Evolutionary conservation across 768 basidiomycete species (phyloP).

Genomic region (Collybia mongolica): DNA sequence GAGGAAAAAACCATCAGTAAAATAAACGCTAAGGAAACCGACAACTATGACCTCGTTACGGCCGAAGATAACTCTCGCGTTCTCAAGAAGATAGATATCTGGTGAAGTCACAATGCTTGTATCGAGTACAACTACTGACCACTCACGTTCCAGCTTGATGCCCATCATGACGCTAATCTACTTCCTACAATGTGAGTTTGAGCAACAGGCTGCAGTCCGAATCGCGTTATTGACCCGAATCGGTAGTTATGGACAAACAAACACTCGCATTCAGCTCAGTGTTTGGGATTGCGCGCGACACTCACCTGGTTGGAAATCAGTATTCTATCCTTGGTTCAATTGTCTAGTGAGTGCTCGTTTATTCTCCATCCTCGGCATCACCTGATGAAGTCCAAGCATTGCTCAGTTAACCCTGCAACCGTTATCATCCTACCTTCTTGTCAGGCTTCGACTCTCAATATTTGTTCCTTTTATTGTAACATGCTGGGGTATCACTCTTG

Average conservation of each 20-base stretch:
- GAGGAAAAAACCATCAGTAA: too few relatives aligned
- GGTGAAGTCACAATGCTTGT: conserved; percentile 11
- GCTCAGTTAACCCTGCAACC: conserved; percentile 32
- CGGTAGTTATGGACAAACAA: conserved; percentile 32
- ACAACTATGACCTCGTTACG: conserved; percentile 8
- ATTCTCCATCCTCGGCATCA: neutral
- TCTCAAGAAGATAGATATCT: conserved; percentile 25
- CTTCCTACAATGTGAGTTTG: conserved; percentile 26
- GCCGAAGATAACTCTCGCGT: conserved; percentile 23
- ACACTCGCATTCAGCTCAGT: conserved; percentile 31
- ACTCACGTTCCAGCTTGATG: conserved; percentile 21
- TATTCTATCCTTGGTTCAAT: conserved; percentile 33
- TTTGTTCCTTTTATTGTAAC: conserved; percentile 30
- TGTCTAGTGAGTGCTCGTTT: conserved; percentile 20
- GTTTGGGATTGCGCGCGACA: conserved; percentile 27
- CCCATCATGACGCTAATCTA: conserved; percentile 29
- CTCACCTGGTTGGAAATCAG: conserved; percentile 27
- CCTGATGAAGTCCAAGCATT: conserved; percentile 18
- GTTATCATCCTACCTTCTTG: conserved; percentile 28
- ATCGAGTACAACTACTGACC: neutral
- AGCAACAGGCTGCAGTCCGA: conserved; percentile 14
- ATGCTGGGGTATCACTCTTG: conserved; percentile 30
- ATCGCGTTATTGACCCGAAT: conserved; percentile 13
- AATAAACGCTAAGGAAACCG: too few relatives aligned
- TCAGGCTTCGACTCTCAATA: conserved; percentile 28